These are phyloP conservation scores for Penicillium polonicum DNA, from an alignment of 2,329 filamentous ascomycete species.

Conservation along the genomic window DNA sequence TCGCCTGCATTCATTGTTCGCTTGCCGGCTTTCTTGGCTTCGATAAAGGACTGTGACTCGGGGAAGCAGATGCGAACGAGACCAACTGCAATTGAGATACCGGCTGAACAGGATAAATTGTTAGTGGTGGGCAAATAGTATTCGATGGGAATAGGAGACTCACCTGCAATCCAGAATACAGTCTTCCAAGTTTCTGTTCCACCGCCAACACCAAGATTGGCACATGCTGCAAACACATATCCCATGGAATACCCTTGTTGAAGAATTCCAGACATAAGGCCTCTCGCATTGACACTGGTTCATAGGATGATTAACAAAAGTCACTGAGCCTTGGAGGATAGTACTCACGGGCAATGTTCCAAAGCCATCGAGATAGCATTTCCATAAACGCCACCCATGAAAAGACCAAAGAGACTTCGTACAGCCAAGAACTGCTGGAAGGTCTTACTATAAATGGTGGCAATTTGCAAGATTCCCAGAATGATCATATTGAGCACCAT, in stretches of 20 bases:
- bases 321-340: background rate
- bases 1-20: conserved; percentile 44
- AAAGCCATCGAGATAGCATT: conserved; percentile 76
- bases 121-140: background rate
- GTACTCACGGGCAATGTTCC: conserved; percentile 63
- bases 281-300: conserved; percentile 59
- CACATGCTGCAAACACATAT: conserved; percentile 70
- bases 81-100: conserved; percentile 55
- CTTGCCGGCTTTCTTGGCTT: conserved; percentile 62
- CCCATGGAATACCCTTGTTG: conserved; percentile 81
- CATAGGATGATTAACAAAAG: background rate
- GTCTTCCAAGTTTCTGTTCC: conserved; percentile 62
- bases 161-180: conserved; percentile 66
- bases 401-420: conserved; percentile 69
- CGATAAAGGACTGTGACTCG: conserved; percentile 72
- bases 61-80: conserved; percentile 67
- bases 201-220: conserved; percentile 70
- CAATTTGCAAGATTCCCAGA: conserved; percentile 68
- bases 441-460: conserved; percentile 71
- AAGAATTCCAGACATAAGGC: conserved; percentile 77
- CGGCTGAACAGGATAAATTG: conserved; percentile 17
- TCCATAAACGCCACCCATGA: conserved; percentile 80
- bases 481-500: conserved; percentile 79
- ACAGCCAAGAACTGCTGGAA: conserved; percentile 75
- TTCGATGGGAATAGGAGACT: conserved; percentile 23